Evolutionary conservation across 306 rosid genomes (phyloP).

Genomic region (Begonia peltatifolia): DNA sequence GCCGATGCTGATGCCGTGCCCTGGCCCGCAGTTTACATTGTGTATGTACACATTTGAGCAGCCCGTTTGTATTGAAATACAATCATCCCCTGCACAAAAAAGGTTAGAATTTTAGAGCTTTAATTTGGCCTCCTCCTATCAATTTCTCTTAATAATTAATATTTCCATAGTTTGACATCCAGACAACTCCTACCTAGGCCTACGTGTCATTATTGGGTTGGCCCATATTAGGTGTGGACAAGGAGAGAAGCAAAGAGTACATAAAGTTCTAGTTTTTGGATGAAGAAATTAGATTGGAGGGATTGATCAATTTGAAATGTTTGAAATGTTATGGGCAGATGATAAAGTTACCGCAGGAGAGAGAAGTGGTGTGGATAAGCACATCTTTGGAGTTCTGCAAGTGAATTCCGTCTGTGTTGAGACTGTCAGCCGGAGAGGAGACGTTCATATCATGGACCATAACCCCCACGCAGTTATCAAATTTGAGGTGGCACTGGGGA

Average conservation of each 20-base stretch:
- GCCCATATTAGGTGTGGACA: too few relatives aligned
- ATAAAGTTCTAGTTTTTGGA: too few relatives aligned
- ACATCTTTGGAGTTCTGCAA: slow-evolving; percentile 83
- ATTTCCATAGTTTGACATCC: too few relatives aligned
- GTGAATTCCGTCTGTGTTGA: slow-evolving; percentile 95
- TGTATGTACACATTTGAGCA: slow-evolving; percentile 77
- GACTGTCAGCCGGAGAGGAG: slow-evolving; percentile 80
- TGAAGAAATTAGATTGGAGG: too few relatives aligned
- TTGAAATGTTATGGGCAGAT: too few relatives aligned
- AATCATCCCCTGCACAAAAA: slow-evolving; percentile 66
- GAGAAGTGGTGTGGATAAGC: slow-evolving; percentile 43
- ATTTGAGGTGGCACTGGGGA: slow-evolving; percentile 91
- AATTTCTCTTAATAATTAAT: too few relatives aligned
- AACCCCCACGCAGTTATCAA: slow-evolving; percentile 81
- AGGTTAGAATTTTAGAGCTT: too few relatives aligned
- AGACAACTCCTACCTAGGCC: too few relatives aligned
- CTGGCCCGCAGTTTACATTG: slow-evolving; percentile 89
- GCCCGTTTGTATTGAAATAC: slow-evolving; percentile 92
- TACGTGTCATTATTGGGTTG: too few relatives aligned
- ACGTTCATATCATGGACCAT: slow-evolving; percentile 55
- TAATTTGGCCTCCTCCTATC: too few relatives aligned
- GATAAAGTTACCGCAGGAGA: slow-evolving; percentile 58
- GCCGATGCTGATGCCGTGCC: slow-evolving; percentile 98
- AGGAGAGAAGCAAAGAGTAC: too few relatives aligned
- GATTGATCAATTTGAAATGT: too few relatives aligned